These are phyloP conservation scores for Linderniella brevidens DNA, from an alignment of 257 asterid species.

Conservation along the genomic window DNA sequence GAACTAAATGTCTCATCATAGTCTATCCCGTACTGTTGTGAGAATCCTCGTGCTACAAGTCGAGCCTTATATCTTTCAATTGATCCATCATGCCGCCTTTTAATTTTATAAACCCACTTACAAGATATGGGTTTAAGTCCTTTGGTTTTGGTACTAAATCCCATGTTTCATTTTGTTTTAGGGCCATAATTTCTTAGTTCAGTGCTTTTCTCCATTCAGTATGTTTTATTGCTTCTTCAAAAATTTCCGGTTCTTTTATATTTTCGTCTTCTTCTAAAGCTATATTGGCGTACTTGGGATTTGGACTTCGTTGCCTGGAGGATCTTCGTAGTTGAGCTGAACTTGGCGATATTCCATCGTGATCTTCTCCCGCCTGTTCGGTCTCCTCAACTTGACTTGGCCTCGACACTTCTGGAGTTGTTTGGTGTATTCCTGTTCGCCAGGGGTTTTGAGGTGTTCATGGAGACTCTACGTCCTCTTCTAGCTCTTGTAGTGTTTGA, in stretches of 20 bases:
- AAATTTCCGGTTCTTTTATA: constrained; percentile 3
- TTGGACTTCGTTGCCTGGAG: constrained; percentile 1
- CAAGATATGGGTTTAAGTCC: constrained; percentile 10
- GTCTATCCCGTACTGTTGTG: constrained; percentile 10
- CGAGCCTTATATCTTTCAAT: constrained; percentile 9
- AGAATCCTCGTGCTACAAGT: constrained; percentile 7
- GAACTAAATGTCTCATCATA: constrained; percentile 12
- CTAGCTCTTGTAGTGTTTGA: not conserved
- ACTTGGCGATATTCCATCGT: not conserved
- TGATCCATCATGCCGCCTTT: constrained; percentile 6
- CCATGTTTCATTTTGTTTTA: constrained; percentile 7
- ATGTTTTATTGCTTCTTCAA: constrained; percentile 2
- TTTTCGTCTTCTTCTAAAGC: not conserved
- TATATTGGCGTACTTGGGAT: constrained; percentile 9
- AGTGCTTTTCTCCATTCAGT: not conserved
- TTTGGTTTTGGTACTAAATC: constrained; percentile 7
- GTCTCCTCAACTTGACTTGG: too few relatives aligned
- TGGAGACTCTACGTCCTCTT: not conserved
- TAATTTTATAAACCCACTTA: constrained; percentile 10
- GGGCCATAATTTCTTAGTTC: constrained; percentile 2
- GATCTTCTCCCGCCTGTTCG: not conserved
- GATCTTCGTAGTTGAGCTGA: not conserved
- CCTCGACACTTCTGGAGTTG: too few relatives aligned
- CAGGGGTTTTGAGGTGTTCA: not conserved
- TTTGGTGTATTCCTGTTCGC: constrained; percentile 1